Percentiles rank a stretch among this genome's conserved stretches.
Evolutionary conservation across 2,329 filamentous ascomycete species (phyloP).

Genomic region (Diatrype stigma): DNA sequence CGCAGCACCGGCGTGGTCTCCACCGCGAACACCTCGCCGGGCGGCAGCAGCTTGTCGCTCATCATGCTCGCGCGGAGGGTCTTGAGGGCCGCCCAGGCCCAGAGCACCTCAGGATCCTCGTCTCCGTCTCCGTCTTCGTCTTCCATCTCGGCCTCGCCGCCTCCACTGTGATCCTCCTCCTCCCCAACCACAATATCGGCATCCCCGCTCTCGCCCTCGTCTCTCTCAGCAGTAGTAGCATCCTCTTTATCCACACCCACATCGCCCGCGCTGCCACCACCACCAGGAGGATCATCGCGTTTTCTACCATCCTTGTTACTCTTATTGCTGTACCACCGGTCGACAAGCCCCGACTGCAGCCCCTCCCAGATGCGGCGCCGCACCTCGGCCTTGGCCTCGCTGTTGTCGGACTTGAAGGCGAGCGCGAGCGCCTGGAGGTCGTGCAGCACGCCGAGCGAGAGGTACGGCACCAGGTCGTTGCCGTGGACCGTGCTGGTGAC

Average conservation of each 20-base stretch:
- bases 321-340: conserved; percentile 55
- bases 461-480: conserved; percentile 67
- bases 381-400: conserved; percentile 63
- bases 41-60: conserved; percentile 66
- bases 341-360: conserved; percentile 56
- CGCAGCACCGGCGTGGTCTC: conserved; percentile 65
- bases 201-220: neutral
- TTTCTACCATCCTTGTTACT: conserved; percentile 23
- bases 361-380: conserved; percentile 62
- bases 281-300: neutral
- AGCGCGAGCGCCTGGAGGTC: conserved; percentile 70
- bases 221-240: neutral
- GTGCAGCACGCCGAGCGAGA: conserved; percentile 70
- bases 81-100: conserved; percentile 65
- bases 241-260: neutral
- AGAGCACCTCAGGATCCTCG: conserved; percentile 44
- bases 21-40: conserved; percentile 71
- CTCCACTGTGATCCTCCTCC: conserved; percentile 52
- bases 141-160: too few species aligned
- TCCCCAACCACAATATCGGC: too few species aligned
- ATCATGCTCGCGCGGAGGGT: conserved; percentile 64
- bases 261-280: neutral
- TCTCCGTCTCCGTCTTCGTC: neutral
- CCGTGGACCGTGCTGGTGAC: conserved; percentile 73
- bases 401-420: conserved; percentile 68